Evolutionary conservation across 2,329 filamentous ascomycete species (phyloP), one percentile per base, ranked within the genome.

Genomic region (Colletotrichum musicola): DNA sequence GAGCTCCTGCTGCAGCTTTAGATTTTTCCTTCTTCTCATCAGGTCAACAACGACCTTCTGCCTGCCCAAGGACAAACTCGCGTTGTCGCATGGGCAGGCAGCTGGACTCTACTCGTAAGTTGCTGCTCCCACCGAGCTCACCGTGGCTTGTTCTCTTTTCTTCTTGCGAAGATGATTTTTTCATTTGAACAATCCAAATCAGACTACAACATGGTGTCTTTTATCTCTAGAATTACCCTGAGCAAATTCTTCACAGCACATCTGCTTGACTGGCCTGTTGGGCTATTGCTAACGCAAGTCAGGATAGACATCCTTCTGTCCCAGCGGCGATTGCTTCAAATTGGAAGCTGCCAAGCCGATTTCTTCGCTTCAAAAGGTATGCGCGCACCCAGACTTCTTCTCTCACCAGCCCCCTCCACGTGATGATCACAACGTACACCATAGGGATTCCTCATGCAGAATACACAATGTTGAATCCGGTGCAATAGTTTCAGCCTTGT

Each of bases 361-460:
- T 40, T 22, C 6, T 63, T 63, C 56, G 53, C 44, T 59, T 35
- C 9, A 54, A 68, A 69, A 69, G 67, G 67, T 69, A 57, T 16
- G 67, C 61, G 14, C 46, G 2, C n/a, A 49, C 6, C n/a, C 5
- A 22, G 10, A 9, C 30, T 14, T 6, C 9, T 35, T 42, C 30
- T 16, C 18, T 62, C 50, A 46, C 38, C 38, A 51, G 63, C 71
- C 75, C 72, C 62, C 77, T 78, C 78, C 75, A 79, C 71, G 80
- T 89, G 88, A 90, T 90, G 88, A 89, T 83, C 82, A 83, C 84
- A 83, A 80, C 82, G 81, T 68, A 88, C 84, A 86, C 84, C 84
- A 85, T 75, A 88, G 86, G 87, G 86, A 90, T 90, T 90, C 87
- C 88, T 90, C 88, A 86, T 88, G 81, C 88, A 85, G 86, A 90